Evolutionary conservation across 192 early-diverging fungal genomes (phyloP).

Genomic region (Entomortierella chlamydospora): DNA sequence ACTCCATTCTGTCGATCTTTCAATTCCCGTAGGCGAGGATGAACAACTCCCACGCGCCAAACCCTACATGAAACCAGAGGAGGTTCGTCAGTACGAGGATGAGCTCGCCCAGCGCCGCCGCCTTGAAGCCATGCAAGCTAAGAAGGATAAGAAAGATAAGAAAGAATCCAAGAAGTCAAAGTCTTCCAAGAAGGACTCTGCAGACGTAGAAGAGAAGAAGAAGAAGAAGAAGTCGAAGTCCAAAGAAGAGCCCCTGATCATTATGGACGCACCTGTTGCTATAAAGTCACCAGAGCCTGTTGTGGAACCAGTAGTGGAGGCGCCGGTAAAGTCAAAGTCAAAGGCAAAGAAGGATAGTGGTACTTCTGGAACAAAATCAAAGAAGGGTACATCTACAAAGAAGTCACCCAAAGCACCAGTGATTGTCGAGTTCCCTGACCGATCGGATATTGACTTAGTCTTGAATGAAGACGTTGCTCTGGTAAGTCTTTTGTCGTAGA

Average conservation of each 20-base stretch:
- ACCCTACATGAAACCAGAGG: conserved; percentile 67
- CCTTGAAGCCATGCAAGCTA: conserved; percentile 38
- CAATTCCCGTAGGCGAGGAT: conserved; percentile 63
- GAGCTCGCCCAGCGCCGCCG: conserved; percentile 49
- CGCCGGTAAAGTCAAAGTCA: not conserved
- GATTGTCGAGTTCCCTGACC: conserved; percentile 34
- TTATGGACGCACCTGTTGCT: conserved; percentile 11
- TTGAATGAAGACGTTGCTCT: conserved; percentile 40
- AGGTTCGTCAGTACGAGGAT: conserved; percentile 62
- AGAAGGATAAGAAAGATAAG: conserved; percentile 42
- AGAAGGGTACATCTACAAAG: conserved; percentile 23
- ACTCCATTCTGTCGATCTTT: conserved; percentile 63
- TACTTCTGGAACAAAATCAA: not conserved
- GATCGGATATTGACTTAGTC: conserved; percentile 28
- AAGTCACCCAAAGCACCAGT: conserved; percentile 36
- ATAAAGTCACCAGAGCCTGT: conserved; percentile 13
- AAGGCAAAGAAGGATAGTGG: conserved; percentile 10
- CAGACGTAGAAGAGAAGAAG: conserved; percentile 17
- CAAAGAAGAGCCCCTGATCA: conserved; percentile 18
- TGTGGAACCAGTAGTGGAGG: conserved; percentile 3
- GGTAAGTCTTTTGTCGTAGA: too few species aligned
- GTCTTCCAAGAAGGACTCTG: conserved; percentile 48
- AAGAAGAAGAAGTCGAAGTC: conserved; percentile 35
- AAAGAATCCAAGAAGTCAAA: conserved; percentile 57
- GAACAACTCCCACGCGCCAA: conserved; percentile 65